Evolutionary conservation across 2,329 filamentous ascomycete genomes (phyloP), one percentile per base, ranked within the genome.

Genomic region (Mariannaea elegans): DNA sequence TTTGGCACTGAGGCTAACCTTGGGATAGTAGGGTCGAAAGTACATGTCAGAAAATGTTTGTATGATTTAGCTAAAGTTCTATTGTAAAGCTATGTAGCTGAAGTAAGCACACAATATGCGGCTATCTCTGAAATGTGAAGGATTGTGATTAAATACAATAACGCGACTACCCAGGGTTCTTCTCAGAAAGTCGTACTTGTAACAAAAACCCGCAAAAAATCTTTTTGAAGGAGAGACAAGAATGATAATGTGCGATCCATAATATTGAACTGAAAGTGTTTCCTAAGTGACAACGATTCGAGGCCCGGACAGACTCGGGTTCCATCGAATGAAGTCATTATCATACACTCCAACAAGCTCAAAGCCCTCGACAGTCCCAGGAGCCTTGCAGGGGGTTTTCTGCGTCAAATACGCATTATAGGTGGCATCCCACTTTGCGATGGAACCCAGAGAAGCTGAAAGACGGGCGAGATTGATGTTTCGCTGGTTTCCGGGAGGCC

Each of bases 401-500:
- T 63, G 13, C 4, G 64, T 65, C 21, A 66, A 45, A 39, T 66
- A 65, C 8, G 45, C 31, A n/a, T 24, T 50, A 27, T 65, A 65
- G 7, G 51, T 66, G n/a, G 64, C 62, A 29, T 65, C 62, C 60
- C 60, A 65, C 7, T 49, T 59, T 2, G 62, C 62, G 21, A 32
- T 41, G 7, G n/a, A 50, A 8, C 56, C 56, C 18, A 51, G 39
- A 2, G n/a, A n/a, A 24, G 39, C 51, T 2, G 47, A 53, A 3
- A 66, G 49, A 16, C 64, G 64, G 14, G 60, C 66, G 5, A 71
- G 38, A 24, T 71, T 47, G 10, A 54, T 63, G 62, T 72, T 62
- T 57, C 71, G 69, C 52, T 66, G 65, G 59, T 72, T 72, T 16
- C 70, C 71, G 2, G 68, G 67, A 12, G 56, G 56, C 69, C 69